These are phyloP conservation scores for Hirsutella minnesotensis DNA, from an alignment of 2,329 filamentous ascomycete species.

Conservation along the genomic window DNA sequence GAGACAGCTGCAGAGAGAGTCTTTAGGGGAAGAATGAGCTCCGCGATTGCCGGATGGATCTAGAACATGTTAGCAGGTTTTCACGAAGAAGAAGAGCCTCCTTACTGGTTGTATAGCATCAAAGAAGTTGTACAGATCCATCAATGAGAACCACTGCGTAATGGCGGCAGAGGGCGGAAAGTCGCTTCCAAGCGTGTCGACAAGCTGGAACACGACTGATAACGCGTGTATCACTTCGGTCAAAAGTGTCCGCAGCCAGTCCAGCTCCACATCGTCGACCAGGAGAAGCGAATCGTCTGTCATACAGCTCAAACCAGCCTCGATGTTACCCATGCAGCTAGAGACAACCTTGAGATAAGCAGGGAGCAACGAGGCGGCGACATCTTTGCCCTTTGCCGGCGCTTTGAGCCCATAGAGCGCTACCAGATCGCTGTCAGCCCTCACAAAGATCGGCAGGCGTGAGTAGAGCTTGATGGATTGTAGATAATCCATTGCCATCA, in stretches of 20 bases:
- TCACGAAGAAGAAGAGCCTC: neutral
- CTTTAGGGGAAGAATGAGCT: conserved; percentile 53
- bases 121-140: conserved; percentile 59
- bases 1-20: conserved; percentile 60
- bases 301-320: conserved; percentile 36
- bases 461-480: conserved; percentile 34
- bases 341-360: conserved; percentile 35
- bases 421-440: conserved; percentile 14
- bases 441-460: conserved; percentile 22
- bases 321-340: conserved; percentile 35
- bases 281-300: conserved; percentile 35
- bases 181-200: conserved; percentile 43
- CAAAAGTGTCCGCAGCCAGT: conserved; percentile 52
- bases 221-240: conserved; percentile 64
- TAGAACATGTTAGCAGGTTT: conserved; percentile 11
- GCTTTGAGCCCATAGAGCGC: conserved; percentile 18
- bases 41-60: conserved; percentile 28
- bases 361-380: conserved; percentile 32
- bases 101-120: conserved; percentile 39
- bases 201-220: conserved; percentile 61
- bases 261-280: conserved; percentile 40
- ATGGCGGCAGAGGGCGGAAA: conserved; percentile 49
- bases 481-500: conserved; percentile 49
- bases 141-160: conserved; percentile 62
- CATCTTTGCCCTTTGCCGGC: conserved; percentile 16